A percentile compares a stretch with the other conserved stretches of the same genome.
These are phyloP conservation scores for Tricholoma sp. DNA, from an alignment of 768 basidiomycete species.

Conservation along the genomic window DNA sequence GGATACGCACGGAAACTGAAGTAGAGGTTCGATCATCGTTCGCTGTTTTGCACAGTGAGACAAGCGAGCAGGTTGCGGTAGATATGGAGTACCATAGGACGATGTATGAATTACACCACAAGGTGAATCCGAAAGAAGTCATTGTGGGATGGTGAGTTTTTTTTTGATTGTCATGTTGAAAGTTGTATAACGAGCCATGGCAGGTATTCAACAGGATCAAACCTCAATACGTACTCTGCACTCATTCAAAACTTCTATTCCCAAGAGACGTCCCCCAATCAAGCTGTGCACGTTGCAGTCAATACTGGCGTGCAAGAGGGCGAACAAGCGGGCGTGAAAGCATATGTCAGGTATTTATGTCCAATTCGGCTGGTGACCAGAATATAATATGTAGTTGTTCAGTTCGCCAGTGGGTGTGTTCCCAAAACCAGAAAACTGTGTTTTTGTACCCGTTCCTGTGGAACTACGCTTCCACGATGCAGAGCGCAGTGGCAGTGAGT, in stretches of 20 bases:
- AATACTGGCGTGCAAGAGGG: conserved; percentile 75
- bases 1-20: conserved; percentile 61
- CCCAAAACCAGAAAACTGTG: conserved; percentile 91
- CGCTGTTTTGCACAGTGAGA: conserved; percentile 90
- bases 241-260: conserved; percentile 98
- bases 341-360: conserved; percentile 70
- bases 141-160: conserved; percentile 89
- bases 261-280: conserved; percentile 83
- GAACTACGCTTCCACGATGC: conserved; percentile 76
- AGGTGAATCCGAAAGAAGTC: conserved; percentile 77
- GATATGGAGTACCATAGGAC: conserved; percentile 95
- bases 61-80: conserved; percentile 88
- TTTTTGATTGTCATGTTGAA: background rate
- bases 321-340: conserved; percentile 69
- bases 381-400: conserved; percentile 11
- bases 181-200: conserved; percentile 2
- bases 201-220: conserved; percentile 92
- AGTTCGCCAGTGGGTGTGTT: conserved; percentile 86
- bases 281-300: conserved; percentile 86
- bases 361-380: conserved; percentile 6
- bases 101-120: conserved; percentile 88
- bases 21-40: conserved; percentile 83
- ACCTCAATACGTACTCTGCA: conserved; percentile 90
- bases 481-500: conserved; percentile 81
- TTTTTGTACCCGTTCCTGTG: conserved; percentile 90